Conservation (phyloP, 345 rosid species). For the Moringa oleifera region DNA sequence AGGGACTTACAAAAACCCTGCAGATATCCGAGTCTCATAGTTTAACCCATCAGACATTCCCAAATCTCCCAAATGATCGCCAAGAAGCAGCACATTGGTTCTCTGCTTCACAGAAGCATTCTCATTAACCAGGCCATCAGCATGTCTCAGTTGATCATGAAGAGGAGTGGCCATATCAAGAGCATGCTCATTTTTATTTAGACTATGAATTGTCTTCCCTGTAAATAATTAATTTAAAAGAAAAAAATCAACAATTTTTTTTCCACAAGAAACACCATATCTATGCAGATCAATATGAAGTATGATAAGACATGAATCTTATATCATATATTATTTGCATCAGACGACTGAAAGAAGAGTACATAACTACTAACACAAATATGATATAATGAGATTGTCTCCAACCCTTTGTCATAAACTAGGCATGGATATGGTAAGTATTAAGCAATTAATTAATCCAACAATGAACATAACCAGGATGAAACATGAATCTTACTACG, state of each 20-base stretch:
- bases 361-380: too few species aligned
- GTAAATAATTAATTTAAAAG: constrained; percentile 12
- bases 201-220: constrained; percentile 79
- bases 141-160: constrained; percentile 51
- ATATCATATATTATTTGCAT: neutral
- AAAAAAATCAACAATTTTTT: constrained; percentile 15
- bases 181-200: constrained; percentile 88
- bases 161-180: constrained; percentile 88
- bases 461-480: neutral
- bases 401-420: neutral
- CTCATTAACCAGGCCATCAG: constrained; percentile 27
- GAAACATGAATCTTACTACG: neutral
- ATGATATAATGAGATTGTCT: neutral
- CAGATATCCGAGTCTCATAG: constrained; percentile 66
- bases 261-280: neutral
- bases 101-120: constrained; percentile 48
- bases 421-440: neutral
- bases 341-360: neutral
- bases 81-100: constrained; percentile 79
- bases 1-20: constrained; percentile 77
- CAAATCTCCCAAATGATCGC: constrained; percentile 83
- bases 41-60: constrained; percentile 87
- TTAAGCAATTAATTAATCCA: neutral
- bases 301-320: neutral
- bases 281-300: neutral